Evolutionary conservation across 2,329 filamentous ascomycete genomes (phyloP), one percentile per base, ranked within the genome.

Genomic region (Cladosporium sp.): DNA sequence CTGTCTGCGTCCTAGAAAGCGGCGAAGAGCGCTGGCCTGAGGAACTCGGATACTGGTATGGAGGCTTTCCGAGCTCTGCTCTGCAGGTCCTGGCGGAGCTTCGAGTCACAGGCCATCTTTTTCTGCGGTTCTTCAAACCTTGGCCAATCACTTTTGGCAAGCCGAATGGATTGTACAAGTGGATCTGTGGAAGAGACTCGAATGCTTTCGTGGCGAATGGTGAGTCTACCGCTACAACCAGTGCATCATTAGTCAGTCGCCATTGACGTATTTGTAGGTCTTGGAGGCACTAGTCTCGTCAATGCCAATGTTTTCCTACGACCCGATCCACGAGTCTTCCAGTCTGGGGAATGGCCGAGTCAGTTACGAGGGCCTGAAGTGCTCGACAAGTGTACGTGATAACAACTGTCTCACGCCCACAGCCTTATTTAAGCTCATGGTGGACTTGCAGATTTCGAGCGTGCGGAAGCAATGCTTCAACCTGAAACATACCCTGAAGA

Each of bases 281-380:
- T 90, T 33, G 88, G 88, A 12, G 88, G 88, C 11, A 88, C 87
- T 1, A 89, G 86, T 73, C 74, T 90, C 31, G 82, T 90, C 49
- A 90, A 90, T 68, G 87, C 88, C 11, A 90, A 90, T 71, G 85
- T 90, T 1, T 91, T 88, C 69, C 77, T 90, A 18, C 81, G 85
- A 69, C 84, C 86, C 2, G 86, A 89, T 64, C 73, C 83, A 16
- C 79, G 80, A 4, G 85, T 85, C 0, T 75, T 90, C 65, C 73
- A 75, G 1, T 80, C 86, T 76, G 78, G 81, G 2, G 77, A 37
- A 55, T 65, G 61, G 50, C 28, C 50, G 2, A 29, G 16, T 53
- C 28, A 53, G 50, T 28, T 53, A 31, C 50, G 18, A 2, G 18
- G 33, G 18, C 28, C 50, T 31, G 50, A 28, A 11, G 28, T 5